phyloP scores from a whole-genome alignment of 2,329 filamentous ascomycete genomes.

The Paecilomyces dactylethromorphus region DNA sequence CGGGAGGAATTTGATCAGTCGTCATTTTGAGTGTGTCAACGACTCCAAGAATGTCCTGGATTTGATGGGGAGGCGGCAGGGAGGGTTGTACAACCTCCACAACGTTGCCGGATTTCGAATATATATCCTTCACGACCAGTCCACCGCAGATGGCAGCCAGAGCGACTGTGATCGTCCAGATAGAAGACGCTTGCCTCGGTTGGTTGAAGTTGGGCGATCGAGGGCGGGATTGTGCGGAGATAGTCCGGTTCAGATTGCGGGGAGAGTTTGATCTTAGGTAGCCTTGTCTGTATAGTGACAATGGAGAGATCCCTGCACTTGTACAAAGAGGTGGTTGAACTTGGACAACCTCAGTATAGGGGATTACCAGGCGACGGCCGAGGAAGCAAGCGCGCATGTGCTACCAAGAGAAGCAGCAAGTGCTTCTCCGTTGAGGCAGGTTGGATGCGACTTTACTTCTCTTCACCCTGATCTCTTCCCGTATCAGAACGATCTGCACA shows the following conservation, averaged over 20 bases:
- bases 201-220: constrained; percentile 13
- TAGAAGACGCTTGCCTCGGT: constrained; percentile 28
- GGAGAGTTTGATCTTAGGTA: constrained; percentile 14
- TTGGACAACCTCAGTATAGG: constrained; percentile 22
- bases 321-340: constrained; percentile 10
- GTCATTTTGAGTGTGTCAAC: constrained; percentile 32
- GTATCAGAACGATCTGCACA: not conserved
- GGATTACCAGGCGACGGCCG: constrained; percentile 23
- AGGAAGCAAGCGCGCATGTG: constrained; percentile 30
- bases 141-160: constrained; percentile 27
- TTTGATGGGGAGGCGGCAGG: constrained; percentile 9
- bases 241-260: constrained; percentile 14
- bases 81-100: constrained; percentile 4
- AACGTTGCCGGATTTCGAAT: constrained; percentile 13
- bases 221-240: constrained; percentile 16
- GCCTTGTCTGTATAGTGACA: constrained; percentile 12
- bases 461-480: not conserved
- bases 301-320: constrained; percentile 15
- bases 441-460: not conserved
- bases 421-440: not conserved
- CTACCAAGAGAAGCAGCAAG: constrained; percentile 7
- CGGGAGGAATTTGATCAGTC: constrained; percentile 35
- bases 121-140: constrained; percentile 26
- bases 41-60: constrained; percentile 22
- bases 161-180: constrained; percentile 31